phyloP scores from a whole-genome alignment of 2,329 filamentous ascomycete species.

The Calonectria pseudoreteaudii region DNA sequence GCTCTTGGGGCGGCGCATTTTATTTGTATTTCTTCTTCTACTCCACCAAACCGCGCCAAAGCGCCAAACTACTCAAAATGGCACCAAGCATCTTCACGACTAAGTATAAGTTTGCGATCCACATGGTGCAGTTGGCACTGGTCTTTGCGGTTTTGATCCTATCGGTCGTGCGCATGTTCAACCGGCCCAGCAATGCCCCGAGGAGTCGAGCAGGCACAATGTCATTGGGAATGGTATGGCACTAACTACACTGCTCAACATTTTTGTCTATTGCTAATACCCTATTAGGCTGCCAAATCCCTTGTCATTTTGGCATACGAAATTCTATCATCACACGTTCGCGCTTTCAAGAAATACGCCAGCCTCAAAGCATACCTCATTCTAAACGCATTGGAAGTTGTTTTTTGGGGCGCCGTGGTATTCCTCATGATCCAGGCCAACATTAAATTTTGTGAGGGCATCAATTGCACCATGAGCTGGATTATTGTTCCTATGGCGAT shows the following conservation, averaged over 20 bases:
- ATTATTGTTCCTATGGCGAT: conserved; percentile 11
- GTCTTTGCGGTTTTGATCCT: background rate
- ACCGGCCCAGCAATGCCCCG: background rate
- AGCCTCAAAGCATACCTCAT: conserved; percentile 55
- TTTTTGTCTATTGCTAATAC: background rate
- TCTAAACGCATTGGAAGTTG: conserved; percentile 54
- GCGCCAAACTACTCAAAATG: background rate
- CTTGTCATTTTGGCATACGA: conserved; percentile 55
- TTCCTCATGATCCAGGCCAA: conserved; percentile 28
- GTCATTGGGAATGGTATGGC: conserved; percentile 19
- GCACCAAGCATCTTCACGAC: background rate
- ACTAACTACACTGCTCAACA: too few species aligned
- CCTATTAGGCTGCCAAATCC: conserved; percentile 49
- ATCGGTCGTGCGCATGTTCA: conserved; percentile 8
- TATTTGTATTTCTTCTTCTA: background rate
- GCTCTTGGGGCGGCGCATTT: background rate
- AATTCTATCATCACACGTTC: conserved; percentile 50
- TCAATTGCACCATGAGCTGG: conserved; percentile 28
- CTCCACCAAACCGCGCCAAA: background rate
- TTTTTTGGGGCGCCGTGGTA: conserved; percentile 52
- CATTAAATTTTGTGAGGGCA: conserved; percentile 16
- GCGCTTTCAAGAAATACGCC: conserved; percentile 48
- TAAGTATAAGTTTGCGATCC: conserved; percentile 11
- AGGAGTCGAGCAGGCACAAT: conserved; percentile 11
- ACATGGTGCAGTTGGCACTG: background rate